phyloP scores from a whole-genome alignment of 1,284 basidiomycete genomes.

The Boletus coffeatus region DNA sequence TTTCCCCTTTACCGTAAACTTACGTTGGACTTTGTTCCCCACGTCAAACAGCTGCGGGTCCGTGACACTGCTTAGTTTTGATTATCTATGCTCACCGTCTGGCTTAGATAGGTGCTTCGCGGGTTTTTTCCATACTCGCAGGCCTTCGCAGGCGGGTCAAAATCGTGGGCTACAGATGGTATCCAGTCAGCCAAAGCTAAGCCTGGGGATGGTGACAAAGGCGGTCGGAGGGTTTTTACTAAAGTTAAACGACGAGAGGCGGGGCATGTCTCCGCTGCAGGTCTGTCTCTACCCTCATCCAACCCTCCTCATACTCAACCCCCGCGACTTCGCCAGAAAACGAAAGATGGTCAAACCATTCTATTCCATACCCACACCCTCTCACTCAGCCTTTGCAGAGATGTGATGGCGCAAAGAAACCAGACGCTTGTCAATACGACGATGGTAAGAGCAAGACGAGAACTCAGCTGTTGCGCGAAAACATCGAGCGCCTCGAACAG shows the following conservation, averaged over 20 bases:
- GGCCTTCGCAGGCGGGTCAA: slow-evolving; percentile 45
- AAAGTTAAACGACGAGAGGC: slow-evolving; percentile 65
- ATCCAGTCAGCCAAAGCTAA: slow-evolving; percentile 27
- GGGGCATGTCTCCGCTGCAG: slow-evolving; percentile 29
- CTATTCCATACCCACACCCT: neutral
- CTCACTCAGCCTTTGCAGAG: slow-evolving; percentile 33
- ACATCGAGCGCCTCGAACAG: slow-evolving; percentile 50
- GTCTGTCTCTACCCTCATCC: neutral
- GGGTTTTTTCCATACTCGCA: slow-evolving; percentile 31
- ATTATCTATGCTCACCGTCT: neutral
- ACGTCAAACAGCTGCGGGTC: neutral
- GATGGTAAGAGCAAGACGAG: slow-evolving; percentile 62
- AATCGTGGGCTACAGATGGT: slow-evolving; percentile 28
- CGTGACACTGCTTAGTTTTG: neutral
- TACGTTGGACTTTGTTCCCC: neutral
- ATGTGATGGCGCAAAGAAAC: slow-evolving; percentile 54
- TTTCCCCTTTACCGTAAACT: neutral
- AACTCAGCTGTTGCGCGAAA: slow-evolving; percentile 55
- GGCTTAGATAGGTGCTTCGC: neutral
- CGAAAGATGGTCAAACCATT: slow-evolving; percentile 66
- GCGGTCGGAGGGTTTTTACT: slow-evolving; percentile 47
- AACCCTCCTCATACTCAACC: slow-evolving; percentile 11
- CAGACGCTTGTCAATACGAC: slow-evolving; percentile 54
- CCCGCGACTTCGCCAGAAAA: slow-evolving; percentile 41
- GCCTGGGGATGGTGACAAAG: slow-evolving; percentile 33